Percentiles rank a stretch among this genome's conserved stretches.
Conservation (phyloP, 345 rosid species). For the Eucalyptus curtisii region DNA sequence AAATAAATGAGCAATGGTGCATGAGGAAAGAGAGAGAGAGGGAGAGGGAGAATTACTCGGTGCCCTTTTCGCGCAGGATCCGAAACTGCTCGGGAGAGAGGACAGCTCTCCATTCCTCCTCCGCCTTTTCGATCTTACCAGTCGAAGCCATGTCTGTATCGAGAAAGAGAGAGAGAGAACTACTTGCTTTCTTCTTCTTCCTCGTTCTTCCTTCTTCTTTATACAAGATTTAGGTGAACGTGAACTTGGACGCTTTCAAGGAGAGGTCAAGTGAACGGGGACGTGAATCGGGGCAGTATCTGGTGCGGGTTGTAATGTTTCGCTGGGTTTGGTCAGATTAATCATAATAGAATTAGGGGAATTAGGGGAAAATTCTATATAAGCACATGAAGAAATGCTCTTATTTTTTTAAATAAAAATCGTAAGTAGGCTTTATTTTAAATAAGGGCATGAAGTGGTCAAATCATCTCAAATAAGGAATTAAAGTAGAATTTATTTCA, state of each 20-base stretch:
- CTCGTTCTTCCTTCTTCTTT: not conserved
- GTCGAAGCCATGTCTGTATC: not conserved
- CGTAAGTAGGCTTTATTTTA: accelerated
- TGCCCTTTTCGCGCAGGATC: conserved; percentile 52
- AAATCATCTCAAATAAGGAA: accelerated
- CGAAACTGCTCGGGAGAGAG: conserved; percentile 64
- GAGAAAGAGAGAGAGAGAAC: not conserved
- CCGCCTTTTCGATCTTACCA: conserved; percentile 9
- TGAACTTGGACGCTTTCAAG: not conserved
- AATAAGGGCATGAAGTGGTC: accelerated
- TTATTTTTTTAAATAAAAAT: no score
- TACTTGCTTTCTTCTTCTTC: not conserved
- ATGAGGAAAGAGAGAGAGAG: not conserved
- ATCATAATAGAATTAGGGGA: not conserved
- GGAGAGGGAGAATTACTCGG: conserved; percentile 23
- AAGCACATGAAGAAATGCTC: no score
- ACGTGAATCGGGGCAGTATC: not conserved
- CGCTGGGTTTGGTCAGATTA: no score
- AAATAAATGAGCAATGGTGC: not conserved
- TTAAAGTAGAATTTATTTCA: accelerated
- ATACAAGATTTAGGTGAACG: not conserved
- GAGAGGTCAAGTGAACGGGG: not conserved
- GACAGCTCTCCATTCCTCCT: conserved; percentile 58
- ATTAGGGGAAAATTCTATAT: no score
- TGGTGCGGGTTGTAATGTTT: not conserved